phyloP scores from a whole-genome alignment of 495 filamentous ascomycete species.

The Penicillium chermesinum region DNA sequence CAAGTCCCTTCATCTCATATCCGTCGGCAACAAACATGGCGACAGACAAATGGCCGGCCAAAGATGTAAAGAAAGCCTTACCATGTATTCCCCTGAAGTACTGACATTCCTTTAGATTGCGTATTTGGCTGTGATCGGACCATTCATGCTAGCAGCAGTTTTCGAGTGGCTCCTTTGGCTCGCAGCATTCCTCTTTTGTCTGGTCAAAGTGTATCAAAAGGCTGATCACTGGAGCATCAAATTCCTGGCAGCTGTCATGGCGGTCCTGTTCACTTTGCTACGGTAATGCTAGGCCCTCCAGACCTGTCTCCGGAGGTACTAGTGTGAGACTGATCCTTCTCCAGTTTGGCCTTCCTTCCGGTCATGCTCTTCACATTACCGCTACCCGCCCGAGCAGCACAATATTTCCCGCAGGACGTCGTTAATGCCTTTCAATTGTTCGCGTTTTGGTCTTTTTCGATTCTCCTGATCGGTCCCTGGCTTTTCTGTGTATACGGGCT shows the following conservation, averaged over 20 bases:
- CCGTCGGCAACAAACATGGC: background rate
- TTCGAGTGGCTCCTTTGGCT: slow-evolving; percentile 96
- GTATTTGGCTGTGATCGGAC: slow-evolving; percentile 76
- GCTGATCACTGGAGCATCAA: slow-evolving; percentile 81
- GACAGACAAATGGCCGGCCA: slow-evolving; percentile 47
- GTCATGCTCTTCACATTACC: slow-evolving; percentile 95
- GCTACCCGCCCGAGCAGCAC: slow-evolving; percentile 63
- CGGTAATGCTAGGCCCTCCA: slow-evolving; percentile 49
- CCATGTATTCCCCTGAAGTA: background rate
- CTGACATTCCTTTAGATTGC: slow-evolving; percentile 50
- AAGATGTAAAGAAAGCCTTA: slow-evolving; percentile 65
- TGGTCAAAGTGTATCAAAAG: slow-evolving; percentile 83
- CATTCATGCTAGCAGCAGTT: slow-evolving; percentile 77
- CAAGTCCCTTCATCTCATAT: too few species aligned
- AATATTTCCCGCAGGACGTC: slow-evolving; percentile 62
- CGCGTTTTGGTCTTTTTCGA: slow-evolving; percentile 91
- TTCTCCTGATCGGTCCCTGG: slow-evolving; percentile 82
- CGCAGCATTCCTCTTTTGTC: slow-evolving; percentile 85
- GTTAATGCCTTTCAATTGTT: slow-evolving; percentile 84
- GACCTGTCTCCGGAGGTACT: background rate
- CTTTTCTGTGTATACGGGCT: slow-evolving; percentile 88
- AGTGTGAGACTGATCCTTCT: background rate
- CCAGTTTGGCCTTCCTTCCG: slow-evolving; percentile 79
- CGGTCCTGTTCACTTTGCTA: slow-evolving; percentile 63
- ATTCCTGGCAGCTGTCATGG: slow-evolving; percentile 70